Evolutionary conservation across 2,329 filamentous ascomycete species (phyloP).

Genomic region (Diaporthe australafricana): DNA sequence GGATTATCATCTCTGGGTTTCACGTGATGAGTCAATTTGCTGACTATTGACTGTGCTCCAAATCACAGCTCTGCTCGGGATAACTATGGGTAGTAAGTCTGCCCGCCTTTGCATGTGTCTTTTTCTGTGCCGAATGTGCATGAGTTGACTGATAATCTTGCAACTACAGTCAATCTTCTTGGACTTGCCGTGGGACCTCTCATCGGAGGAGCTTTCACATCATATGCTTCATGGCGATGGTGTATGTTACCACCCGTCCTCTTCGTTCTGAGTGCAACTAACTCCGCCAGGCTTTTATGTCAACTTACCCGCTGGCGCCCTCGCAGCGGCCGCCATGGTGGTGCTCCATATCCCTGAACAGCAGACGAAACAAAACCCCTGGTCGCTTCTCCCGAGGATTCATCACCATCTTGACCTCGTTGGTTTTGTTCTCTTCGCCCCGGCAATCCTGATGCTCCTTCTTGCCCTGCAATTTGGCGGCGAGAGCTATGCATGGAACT

Average conservation of each 20-base stretch:
- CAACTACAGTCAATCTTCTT: conserved; percentile 36
- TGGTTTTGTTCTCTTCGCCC: conserved; percentile 59
- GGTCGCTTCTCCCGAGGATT: neutral
- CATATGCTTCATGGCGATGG: conserved; percentile 50
- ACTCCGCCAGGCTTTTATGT: conserved; percentile 46
- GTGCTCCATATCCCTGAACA: conserved; percentile 48
- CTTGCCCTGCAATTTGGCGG: conserved; percentile 59
- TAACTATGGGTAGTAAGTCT: conserved; percentile 36
- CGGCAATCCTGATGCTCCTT: conserved; percentile 57
- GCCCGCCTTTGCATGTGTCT: no score
- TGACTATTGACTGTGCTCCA: conserved; percentile 35
- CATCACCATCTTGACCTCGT: conserved; percentile 64
- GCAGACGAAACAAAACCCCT: conserved; percentile 9
- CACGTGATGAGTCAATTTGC: neutral
- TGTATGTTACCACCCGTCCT: conserved; percentile 39
- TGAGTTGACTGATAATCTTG: neutral
- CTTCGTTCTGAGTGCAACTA: neutral
- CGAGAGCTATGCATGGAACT: conserved; percentile 53
- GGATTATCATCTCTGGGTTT: neutral
- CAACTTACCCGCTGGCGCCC: conserved; percentile 52
- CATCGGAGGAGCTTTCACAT: conserved; percentile 47
- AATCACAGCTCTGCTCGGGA: conserved; percentile 37
- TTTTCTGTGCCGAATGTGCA: no score
- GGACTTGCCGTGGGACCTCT: conserved; percentile 43
- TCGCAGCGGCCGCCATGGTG: conserved; percentile 42